Percentiles rank a stretch among this genome's conserved stretches.
phyloP scores from a whole-genome alignment of 2,329 filamentous ascomycete genomes.

The Aspergillus unguis region DNA sequence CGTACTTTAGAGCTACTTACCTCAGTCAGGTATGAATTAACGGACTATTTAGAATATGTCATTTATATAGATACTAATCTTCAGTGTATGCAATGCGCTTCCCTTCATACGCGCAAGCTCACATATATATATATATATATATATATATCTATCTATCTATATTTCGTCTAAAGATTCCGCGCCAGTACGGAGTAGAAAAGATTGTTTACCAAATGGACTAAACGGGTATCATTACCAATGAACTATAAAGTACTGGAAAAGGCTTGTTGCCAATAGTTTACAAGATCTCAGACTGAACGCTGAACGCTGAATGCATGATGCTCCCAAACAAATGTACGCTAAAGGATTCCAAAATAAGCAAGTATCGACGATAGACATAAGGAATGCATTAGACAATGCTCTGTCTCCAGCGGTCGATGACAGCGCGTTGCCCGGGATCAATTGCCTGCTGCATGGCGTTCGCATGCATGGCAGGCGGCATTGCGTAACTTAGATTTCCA shows the following conservation, averaged over 20 bases:
- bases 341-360: slow-evolving; percentile 2
- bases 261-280: neutral
- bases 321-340: slow-evolving; percentile 8
- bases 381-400: slow-evolving; percentile 29
- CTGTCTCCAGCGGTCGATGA: slow-evolving; percentile 60
- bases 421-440: slow-evolving; percentile 51
- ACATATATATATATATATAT: no score
- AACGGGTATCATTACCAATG: neutral
- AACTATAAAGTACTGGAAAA: neutral
- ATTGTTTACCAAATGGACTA: no score
- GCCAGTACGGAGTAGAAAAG: no score
- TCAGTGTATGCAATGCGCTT: no score
- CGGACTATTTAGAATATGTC: no score
- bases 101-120: no score
- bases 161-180: no score
- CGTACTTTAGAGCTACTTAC: no score
- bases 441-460: slow-evolving; percentile 36
- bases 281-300: neutral
- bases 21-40: no score
- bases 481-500: slow-evolving; percentile 27
- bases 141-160: no score
- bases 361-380: neutral
- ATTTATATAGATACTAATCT: no score
- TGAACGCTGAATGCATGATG: slow-evolving; percentile 4
- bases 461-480: slow-evolving; percentile 23